Base-by-base conservation (phyloP, 2,329 filamentous ascomycete species). In the Tolypocladium inflatum region DNA sequence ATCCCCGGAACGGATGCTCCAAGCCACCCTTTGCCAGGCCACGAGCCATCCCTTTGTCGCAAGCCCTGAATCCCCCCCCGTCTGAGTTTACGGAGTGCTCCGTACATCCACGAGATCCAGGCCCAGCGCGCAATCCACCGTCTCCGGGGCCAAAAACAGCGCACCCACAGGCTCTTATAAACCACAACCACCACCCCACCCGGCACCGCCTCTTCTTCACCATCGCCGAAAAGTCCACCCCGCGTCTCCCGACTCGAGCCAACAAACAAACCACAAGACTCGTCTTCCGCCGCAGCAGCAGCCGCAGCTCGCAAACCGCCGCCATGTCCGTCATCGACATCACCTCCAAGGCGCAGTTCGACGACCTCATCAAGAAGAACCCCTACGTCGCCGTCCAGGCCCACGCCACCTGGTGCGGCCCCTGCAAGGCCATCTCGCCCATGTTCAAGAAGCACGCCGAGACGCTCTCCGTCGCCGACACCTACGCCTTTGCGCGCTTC, bases 341-440 rank as follows among this genome's bases (percentile, higher is more conserved):
- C 67, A 71, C 66, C 58, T 69, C 73, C 54, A 71, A 72, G 62
- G 65, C 72, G 55, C 73, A 82, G 63, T 81, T 84, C 65, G 68
- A 80, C 60, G 64, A 70, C 42, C 78, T 84, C 61, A 66, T 83
- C 65, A 63, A 70, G 19, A 69, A 68, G 11, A 80, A 74, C 54
- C 77, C 74, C 53, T 80, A 78, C 70, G 80, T 84, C 62, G 75
- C 78, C 60, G 71, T 81, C 62, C 81, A 85, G 68, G 83, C 84
- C 72, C 79, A 75, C 71, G 82, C 82, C 59, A 73, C 78, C 65
- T 85, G 83, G 83, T 85, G 82, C 71, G 77, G 76, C 43, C 83
- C 82, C 35, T 85, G 83, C 80, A 82, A 81, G 71, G 73, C 74
- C 64, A 84, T 85, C 66, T 78, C 80, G 26, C 82, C 82, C 61